Percentiles rank a stretch among this genome's conserved stretches.
phyloP scores from a whole-genome alignment of 495 filamentous ascomycete species.

The Acidomyces sp. region DNA sequence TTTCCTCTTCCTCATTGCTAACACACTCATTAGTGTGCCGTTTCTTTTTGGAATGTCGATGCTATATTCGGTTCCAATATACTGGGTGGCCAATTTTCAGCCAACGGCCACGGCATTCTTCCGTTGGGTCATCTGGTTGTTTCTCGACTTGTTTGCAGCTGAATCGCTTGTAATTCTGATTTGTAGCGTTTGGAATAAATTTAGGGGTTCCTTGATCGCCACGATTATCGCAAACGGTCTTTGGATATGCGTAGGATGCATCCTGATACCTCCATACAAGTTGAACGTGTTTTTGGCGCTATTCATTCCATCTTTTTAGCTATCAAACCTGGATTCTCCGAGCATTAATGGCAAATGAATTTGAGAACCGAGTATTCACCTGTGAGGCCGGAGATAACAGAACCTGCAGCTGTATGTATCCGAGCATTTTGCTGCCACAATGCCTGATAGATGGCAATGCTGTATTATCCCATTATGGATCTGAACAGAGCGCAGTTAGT shows the following conservation, averaged over 20 bases:
- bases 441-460: constrained; percentile 2
- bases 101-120: constrained; percentile 51
- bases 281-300: constrained; percentile 70
- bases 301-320: constrained; percentile 68
- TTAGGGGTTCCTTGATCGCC: constrained; percentile 57
- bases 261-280: constrained; percentile 50
- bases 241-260: constrained; percentile 71
- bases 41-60: constrained; percentile 63
- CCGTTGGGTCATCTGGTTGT: constrained; percentile 69
- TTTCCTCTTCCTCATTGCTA: constrained; percentile 56
- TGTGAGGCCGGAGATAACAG: constrained; percentile 28
- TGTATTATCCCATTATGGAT: not conserved
- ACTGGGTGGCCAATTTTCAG: constrained; percentile 65
- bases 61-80: constrained; percentile 55
- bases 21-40: constrained; percentile 66
- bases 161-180: constrained; percentile 68
- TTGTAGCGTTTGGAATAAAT: constrained; percentile 56
- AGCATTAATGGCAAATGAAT: constrained; percentile 82
- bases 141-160: constrained; percentile 65
- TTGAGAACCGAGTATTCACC: constrained; percentile 42
- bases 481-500: no score
- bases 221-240: constrained; percentile 69
- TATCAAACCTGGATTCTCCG: constrained; percentile 70
- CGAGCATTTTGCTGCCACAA: constrained; percentile 2
- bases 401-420: not conserved